phyloP scores from a whole-genome alignment of 768 basidiomycete genomes.

The Russula olivacea region DNA sequence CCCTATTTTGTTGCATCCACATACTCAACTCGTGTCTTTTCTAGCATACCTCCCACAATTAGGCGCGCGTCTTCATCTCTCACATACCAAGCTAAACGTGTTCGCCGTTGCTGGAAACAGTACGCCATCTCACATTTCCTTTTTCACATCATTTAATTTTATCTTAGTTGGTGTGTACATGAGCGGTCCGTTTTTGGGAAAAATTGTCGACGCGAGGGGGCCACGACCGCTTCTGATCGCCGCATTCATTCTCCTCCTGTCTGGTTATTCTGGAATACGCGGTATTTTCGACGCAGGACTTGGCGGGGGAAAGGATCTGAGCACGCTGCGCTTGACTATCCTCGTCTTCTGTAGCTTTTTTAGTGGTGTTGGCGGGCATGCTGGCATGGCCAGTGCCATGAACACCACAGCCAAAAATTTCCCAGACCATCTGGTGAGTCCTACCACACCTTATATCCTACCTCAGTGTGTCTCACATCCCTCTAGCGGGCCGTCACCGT shows the following conservation, averaged over 20 bases:
- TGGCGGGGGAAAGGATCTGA: constrained; percentile 28
- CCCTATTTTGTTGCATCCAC: neutral
- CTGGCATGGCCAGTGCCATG: constrained; percentile 60
- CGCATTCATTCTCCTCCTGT: constrained; percentile 53
- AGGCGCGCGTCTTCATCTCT: constrained; percentile 64
- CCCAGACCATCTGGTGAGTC: constrained; percentile 57
- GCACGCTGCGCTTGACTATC: constrained; percentile 41
- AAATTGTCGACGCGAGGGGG: constrained; percentile 67
- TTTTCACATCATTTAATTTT: constrained; percentile 1
- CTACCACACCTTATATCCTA: neutral
- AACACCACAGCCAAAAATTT: constrained; percentile 84
- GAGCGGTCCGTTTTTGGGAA: constrained; percentile 73
- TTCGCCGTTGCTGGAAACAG: constrained; percentile 76
- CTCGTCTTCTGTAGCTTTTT: constrained; percentile 61
- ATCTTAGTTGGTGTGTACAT: constrained; percentile 66
- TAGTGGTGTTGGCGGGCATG: constrained; percentile 74
- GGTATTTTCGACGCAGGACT: constrained; percentile 54
- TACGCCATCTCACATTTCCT: constrained; percentile 32
- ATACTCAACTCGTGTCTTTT: constrained; percentile 6
- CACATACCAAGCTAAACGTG: constrained; percentile 77
- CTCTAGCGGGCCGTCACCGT: constrained; percentile 62
- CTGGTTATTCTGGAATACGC: constrained; percentile 73
- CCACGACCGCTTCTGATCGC: constrained; percentile 59
- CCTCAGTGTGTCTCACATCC: neutral
- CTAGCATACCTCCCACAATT: constrained; percentile 85